Evolutionary conservation across 1,284 basidiomycete species (phyloP).

Genomic region (Sanghuangporus baumii): DNA sequence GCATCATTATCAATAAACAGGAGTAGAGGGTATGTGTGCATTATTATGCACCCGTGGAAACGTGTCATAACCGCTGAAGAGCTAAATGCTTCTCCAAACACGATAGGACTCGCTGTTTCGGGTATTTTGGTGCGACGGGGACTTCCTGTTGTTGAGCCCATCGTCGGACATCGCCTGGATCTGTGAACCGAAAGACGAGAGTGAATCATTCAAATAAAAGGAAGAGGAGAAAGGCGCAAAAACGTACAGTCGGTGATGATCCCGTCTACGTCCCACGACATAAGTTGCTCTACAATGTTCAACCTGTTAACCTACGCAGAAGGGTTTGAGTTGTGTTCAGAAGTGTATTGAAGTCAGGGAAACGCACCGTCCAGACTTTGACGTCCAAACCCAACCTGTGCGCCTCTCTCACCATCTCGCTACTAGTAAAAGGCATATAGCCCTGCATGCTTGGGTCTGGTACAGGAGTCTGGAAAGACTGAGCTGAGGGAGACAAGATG

Average conservation of each 20-base stretch:
- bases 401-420: slow-evolving; percentile 61
- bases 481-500: slow-evolving; percentile 61
- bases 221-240: neutral
- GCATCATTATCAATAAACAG: neutral
- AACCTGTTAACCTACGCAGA: slow-evolving; percentile 47
- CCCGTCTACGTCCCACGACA: slow-evolving; percentile 61
- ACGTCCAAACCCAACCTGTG: slow-evolving; percentile 58
- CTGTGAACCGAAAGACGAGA: slow-evolving; percentile 23
- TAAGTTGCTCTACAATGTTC: slow-evolving; percentile 53
- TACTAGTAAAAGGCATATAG: slow-evolving; percentile 56
- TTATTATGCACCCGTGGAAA: neutral
- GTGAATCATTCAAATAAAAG: neutral
- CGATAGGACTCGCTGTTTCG: slow-evolving; percentile 47
- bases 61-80: neutral
- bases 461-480: slow-evolving; percentile 32
- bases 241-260: slow-evolving; percentile 61
- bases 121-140: slow-evolving; percentile 46
- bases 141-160: slow-evolving; percentile 45
- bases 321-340: neutral
- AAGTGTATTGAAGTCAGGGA: neutral
- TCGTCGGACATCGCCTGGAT: slow-evolving; percentile 50
- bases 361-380: slow-evolving; percentile 67
- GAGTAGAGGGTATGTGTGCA: neutral
- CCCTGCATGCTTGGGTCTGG: slow-evolving; percentile 41
- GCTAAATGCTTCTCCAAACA: slow-evolving; percentile 47